A percentile compares a stretch with the other conserved stretches of the same genome.
These are phyloP conservation scores for Malassezia pachydermatis DNA, from an alignment of 1,284 basidiomycete species.

Conservation along the genomic window DNA sequence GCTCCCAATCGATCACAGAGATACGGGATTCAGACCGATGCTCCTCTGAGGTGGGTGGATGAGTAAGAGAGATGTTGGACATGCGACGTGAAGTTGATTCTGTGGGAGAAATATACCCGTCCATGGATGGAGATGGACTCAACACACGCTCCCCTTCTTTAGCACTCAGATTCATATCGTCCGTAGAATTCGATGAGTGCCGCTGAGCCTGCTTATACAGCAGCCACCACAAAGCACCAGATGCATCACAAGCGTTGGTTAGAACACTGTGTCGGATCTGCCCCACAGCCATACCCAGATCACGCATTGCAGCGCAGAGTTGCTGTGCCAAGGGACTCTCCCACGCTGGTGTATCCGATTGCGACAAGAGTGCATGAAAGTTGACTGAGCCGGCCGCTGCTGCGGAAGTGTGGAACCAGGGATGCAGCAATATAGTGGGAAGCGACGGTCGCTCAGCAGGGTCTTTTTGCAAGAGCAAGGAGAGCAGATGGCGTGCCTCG, in stretches of 20 bases:
- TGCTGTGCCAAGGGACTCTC: conserved; percentile 66
- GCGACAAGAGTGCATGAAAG: not conserved
- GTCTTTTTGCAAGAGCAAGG: conserved; percentile 68
- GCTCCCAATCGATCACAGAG: too few relatives aligned
- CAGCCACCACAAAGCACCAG: conserved; percentile 94
- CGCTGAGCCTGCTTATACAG: conserved; percentile 53
- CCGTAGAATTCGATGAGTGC: too few relatives aligned
- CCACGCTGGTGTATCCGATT: conserved; percentile 51
- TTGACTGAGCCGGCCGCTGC: not conserved
- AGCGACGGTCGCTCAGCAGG: conserved; percentile 67
- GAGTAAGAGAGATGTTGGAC: too few relatives aligned
- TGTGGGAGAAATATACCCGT: too few relatives aligned
- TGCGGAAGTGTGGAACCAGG: conserved; percentile 61
- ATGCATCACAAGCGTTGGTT: conserved; percentile 80
- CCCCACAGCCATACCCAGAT: conserved; percentile 78
- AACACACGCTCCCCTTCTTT: too few relatives aligned
- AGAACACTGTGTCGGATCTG: conserved; percentile 88
- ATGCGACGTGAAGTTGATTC: too few relatives aligned
- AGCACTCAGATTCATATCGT: too few relatives aligned
- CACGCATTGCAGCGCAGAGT: conserved; percentile 64
- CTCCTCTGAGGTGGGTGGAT: too few relatives aligned
- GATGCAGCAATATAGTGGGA: conserved; percentile 71
- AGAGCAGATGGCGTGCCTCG: conserved; percentile 75
- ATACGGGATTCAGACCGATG: too few relatives aligned
- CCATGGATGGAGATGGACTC: too few relatives aligned